Evolutionary conservation across 352 stramenopile species (phyloP).

Genomic region (Pythium dissotocum): DNA sequence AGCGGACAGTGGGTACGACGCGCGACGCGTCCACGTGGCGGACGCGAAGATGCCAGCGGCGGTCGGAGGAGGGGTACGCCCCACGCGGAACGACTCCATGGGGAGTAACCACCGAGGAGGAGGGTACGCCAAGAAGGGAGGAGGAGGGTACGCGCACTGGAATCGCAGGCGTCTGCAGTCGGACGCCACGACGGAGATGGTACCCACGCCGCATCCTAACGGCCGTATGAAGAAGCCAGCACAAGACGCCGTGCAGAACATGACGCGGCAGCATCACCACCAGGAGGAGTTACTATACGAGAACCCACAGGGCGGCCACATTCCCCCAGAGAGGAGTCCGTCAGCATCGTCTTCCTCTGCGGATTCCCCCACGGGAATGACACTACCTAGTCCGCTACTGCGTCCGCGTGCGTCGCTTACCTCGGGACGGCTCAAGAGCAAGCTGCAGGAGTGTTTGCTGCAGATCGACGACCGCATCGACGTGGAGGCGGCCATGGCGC

Average conservation of each 20-base stretch:
- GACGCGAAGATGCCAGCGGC: not conserved
- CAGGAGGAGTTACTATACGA: not conserved
- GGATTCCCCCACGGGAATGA: not conserved
- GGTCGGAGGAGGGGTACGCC: not conserved
- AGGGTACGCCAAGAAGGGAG: not conserved
- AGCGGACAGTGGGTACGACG: constrained; percentile 14
- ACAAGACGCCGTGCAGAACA: constrained; percentile 3
- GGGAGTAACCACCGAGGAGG: not conserved
- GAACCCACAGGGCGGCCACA: constrained; percentile 27
- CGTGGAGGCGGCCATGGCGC: constrained; percentile 42
- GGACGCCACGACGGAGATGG: constrained; percentile 19
- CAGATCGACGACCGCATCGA: constrained; percentile 61
- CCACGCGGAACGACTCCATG: constrained; percentile 1
- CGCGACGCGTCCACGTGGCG: constrained; percentile 16
- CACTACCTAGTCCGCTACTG: constrained; percentile 1
- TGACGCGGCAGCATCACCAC: not conserved
- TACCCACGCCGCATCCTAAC: constrained; percentile 21
- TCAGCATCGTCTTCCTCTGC: not conserved
- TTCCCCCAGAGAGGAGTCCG: constrained; percentile 3
- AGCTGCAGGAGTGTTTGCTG: constrained; percentile 56
- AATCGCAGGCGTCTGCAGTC: constrained; percentile 20
- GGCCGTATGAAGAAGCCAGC: constrained; percentile 16
- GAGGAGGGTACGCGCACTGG: constrained; percentile 25
- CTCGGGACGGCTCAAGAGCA: constrained; percentile 52
- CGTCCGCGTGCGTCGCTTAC: constrained; percentile 19